A percentile compares a stretch with the other conserved stretches of the same genome.
Conservation (phyloP, 805 yeast genomes). For the Martiniozyma abietophila region DNA sequence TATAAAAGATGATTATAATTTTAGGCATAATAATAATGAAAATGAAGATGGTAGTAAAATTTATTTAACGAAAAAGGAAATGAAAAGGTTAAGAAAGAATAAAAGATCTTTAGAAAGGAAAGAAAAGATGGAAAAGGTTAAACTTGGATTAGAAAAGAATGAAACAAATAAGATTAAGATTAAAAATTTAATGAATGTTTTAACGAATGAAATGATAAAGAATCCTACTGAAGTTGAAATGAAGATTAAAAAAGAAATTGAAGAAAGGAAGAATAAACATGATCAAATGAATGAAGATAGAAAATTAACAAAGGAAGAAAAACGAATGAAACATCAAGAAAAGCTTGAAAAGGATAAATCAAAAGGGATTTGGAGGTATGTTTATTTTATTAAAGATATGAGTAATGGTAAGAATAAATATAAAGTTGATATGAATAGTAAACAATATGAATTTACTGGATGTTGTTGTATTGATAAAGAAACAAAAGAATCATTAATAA, state of each 20-base stretch:
- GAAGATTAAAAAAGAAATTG: conserved; percentile 60
- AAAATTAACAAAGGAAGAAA: conserved; percentile 49
- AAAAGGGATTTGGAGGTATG: conserved; percentile 45
- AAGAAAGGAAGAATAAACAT: conserved; percentile 51
- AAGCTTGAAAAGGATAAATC: conserved; percentile 32
- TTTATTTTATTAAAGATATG: conserved; percentile 46
- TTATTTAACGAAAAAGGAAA: conserved; percentile 67
- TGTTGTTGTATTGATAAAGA: conserved; percentile 37
- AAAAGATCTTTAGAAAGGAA: conserved; percentile 54
- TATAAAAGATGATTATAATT: too few species aligned
- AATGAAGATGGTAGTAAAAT: conserved; percentile 32
- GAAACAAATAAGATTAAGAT: conserved; percentile 85
- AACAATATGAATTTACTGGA: conserved; percentile 62
- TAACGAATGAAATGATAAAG: conserved; percentile 73
- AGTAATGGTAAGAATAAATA: conserved; percentile 58
- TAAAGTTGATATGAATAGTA: conserved; percentile 75
- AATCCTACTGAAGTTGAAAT: conserved; percentile 86
- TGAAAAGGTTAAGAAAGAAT: conserved; percentile 62
- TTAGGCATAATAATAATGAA: too few species aligned
- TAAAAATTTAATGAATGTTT: conserved; percentile 75
- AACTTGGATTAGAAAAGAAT: conserved; percentile 75
- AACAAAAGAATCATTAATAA: conserved; percentile 38
- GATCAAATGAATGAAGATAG: conserved; percentile 51
- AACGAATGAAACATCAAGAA: conserved; percentile 36
- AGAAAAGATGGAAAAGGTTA: conserved; percentile 68